A percentile compares a stretch with the other conserved stretches of the same genome.
Evolutionary conservation across 1,139 yeast genomes (phyloP).

Genomic region (Blastobotrys capitulatus): DNA sequence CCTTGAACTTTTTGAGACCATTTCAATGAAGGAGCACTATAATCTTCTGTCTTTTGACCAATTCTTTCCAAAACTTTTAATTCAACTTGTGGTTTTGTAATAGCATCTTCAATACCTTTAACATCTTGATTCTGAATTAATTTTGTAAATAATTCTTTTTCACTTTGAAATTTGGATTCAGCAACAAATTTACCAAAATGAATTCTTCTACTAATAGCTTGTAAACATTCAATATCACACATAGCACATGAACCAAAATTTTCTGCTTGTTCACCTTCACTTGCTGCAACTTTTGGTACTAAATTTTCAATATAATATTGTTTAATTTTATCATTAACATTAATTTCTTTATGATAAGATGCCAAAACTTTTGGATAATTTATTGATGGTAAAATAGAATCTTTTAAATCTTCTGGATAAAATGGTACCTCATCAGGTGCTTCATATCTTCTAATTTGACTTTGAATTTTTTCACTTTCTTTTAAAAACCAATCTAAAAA

Average conservation of each 20-base stretch:
- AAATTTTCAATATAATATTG: slow-evolving; percentile 61
- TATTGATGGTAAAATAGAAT: slow-evolving; percentile 71
- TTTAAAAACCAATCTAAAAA: slow-evolving; percentile 81
- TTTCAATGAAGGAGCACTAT: slow-evolving; percentile 81
- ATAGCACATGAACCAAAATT: slow-evolving; percentile 83
- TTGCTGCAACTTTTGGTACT: slow-evolving; percentile 67
- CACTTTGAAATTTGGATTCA: slow-evolving; percentile 78
- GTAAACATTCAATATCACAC: slow-evolving; percentile 80
- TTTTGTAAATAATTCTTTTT: slow-evolving; percentile 55
- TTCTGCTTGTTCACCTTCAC: slow-evolving; percentile 61
- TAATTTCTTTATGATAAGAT: slow-evolving; percentile 63
- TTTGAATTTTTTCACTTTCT: slow-evolving; percentile 72
- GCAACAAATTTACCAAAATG: slow-evolving; percentile 98
- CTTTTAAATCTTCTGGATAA: slow-evolving; percentile 61
- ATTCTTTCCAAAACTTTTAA: slow-evolving; percentile 74
- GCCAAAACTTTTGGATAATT: slow-evolving; percentile 78
- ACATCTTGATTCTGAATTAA: slow-evolving; percentile 63
- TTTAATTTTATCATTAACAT: slow-evolving; percentile 66
- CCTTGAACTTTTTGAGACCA: slow-evolving; percentile 65
- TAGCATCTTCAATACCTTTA: slow-evolving; percentile 69
- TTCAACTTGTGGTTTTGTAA: slow-evolving; percentile 85
- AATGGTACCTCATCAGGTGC: slow-evolving; percentile 96
- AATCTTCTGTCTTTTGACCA: slow-evolving; percentile 71
- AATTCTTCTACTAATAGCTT: slow-evolving; percentile 85
- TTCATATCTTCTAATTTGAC: slow-evolving; percentile 78